phyloP scores from a whole-genome alignment of 1,284 basidiomycete genomes.

The Salmacisia buchloeana region DNA sequence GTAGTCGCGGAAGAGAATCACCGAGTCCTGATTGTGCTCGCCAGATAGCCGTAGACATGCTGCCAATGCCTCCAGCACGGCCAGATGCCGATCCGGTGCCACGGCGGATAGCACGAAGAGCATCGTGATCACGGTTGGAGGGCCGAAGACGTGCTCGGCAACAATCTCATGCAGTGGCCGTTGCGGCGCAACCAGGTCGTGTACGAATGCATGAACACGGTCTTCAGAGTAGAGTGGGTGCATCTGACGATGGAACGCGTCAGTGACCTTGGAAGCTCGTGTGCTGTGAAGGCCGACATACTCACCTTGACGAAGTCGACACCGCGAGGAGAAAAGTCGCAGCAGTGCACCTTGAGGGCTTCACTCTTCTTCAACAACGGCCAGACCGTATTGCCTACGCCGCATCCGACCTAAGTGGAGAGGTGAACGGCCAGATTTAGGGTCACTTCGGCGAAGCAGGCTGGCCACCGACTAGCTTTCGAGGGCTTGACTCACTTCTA shows the following conservation, averaged over 20 bases:
- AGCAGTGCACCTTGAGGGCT: slow-evolving; percentile 40
- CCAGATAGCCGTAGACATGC: slow-evolving; percentile 20
- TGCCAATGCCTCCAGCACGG: slow-evolving; percentile 28
- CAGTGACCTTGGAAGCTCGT: not conserved
- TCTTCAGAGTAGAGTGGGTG: slow-evolving; percentile 29
- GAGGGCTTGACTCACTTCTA: slow-evolving; percentile 28
- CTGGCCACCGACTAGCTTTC: not conserved
- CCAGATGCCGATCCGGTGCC: slow-evolving; percentile 40
- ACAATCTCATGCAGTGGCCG: not conserved
- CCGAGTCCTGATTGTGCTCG: slow-evolving; percentile 8
- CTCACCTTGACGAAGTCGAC: slow-evolving; percentile 39
- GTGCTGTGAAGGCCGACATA: not conserved
- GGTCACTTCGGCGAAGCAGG: not conserved
- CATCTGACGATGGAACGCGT: slow-evolving; percentile 5
- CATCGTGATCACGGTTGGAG: slow-evolving; percentile 37
- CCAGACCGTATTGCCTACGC: slow-evolving; percentile 48
- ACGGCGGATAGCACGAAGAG: slow-evolving; percentile 51
- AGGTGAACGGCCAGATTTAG: not conserved
- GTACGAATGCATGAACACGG: slow-evolving; percentile 49
- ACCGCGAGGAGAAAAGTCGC: slow-evolving; percentile 46
- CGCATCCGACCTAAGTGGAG: slow-evolving; percentile 32
- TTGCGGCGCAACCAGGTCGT: slow-evolving; percentile 31
- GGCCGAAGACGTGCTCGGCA: not conserved
- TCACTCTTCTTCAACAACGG: slow-evolving; percentile 35
- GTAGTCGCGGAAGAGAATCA: slow-evolving; percentile 51